Conservation (phyloP, 306 rosid species). For the Acacia melanoxylon region DNA sequence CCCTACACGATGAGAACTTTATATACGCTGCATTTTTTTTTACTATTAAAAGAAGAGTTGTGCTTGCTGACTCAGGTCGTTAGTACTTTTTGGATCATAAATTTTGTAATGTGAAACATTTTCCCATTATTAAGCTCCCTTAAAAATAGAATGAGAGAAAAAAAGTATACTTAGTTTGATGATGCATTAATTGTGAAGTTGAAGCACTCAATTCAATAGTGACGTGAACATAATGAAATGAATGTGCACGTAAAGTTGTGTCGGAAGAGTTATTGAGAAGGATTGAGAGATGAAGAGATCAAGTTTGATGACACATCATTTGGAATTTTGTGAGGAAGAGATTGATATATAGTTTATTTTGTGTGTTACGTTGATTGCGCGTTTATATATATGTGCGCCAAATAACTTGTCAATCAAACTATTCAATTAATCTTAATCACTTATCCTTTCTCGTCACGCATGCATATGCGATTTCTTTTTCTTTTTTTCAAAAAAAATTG, state of each 20-base stretch:
- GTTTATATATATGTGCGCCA: neutral
- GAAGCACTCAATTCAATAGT: neutral
- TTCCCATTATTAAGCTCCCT: too few relatives aligned
- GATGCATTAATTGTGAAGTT: neutral
- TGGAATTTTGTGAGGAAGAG: neutral
- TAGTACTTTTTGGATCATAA: too few relatives aligned
- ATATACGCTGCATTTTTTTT: too few relatives aligned
- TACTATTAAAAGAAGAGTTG: too few relatives aligned
- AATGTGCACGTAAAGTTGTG: neutral
- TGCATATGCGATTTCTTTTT: neutral
- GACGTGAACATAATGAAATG: neutral
- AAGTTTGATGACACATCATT: neutral
- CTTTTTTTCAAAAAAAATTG: neutral
- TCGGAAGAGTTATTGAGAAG: neutral
- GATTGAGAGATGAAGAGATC: neutral
- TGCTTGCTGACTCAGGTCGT: too few relatives aligned
- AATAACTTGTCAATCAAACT: slow-evolving; percentile 21
- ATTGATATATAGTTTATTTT: neutral
- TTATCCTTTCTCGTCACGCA: neutral
- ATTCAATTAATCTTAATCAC: neutral
- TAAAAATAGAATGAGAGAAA: too few relatives aligned
- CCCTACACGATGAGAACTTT: too few relatives aligned
- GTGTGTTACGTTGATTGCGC: neutral
- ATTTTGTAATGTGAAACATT: too few relatives aligned
- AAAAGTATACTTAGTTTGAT: neutral